Evolutionary conservation across 306 rosid genomes (phyloP), one percentile per base, ranked within the genome.

Genomic region (Fragaria nilgerrensis): DNA sequence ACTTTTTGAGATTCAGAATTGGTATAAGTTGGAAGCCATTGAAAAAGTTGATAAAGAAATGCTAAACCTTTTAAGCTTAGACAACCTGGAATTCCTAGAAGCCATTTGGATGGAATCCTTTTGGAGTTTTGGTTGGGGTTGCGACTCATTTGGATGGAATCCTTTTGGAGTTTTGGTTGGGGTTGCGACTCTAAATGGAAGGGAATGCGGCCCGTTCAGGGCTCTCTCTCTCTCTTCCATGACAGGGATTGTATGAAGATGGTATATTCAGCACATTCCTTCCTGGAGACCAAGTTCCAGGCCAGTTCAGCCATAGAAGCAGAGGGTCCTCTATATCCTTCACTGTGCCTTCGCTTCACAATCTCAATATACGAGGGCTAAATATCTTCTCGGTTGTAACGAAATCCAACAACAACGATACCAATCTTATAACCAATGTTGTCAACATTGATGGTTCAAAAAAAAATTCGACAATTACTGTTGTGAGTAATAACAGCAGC

Each of bases 1-100:
- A 0, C 45, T 49, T 3, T 7, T 34, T 36, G 65, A 52, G 64
- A 0, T 20, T 1, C 34, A n/a, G 48, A 0, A 50, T 0, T 0
- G 0, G 0, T 52, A 0, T 12, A 72, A 72, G 65, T 6, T 72
- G 23, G 49, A 72, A 4, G 22, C 14, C 49, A 3, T 72, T 36
- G 76, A 53, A 13, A 12, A 0, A 20, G 63, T 52, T 52, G 64
- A 34, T n/a, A 9, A 23, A 15, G 58, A 70, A 15, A 44, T 70
- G 1, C 9, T 70, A 5, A 25, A 70, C 2, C 58, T 25, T 14
- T 15, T 45, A 15, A 20, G 74, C 7, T 47, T 70, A n/a, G 7
- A 22, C 58, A 70, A 70, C 3, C 32, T 44, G 22, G 73, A 69
- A 44, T 23, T 36, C 22, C 17, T 44, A 14, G 22, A 17, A 25